Percentiles rank a stretch among this genome's conserved stretches.
phyloP scores from a whole-genome alignment of 176 grass and related monocot species.

The Poa pratensis region DNA sequence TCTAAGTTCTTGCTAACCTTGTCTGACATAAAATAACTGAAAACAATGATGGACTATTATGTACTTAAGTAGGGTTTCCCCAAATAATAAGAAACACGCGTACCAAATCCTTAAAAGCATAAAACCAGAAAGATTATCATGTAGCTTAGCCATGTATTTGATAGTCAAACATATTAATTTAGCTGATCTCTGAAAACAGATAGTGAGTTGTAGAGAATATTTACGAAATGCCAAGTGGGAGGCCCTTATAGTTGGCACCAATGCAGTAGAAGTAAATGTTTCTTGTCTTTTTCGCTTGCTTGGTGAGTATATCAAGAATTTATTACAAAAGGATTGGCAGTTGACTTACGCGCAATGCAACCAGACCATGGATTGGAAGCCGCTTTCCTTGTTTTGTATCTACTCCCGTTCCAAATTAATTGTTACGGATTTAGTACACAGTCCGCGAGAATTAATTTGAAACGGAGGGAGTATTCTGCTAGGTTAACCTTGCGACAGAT shows the following conservation, averaged over 20 bases:
- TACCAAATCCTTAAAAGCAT: neutral
- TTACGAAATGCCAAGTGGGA: neutral
- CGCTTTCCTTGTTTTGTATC: neutral
- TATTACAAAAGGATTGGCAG: constrained; percentile 7
- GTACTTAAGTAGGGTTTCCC: neutral
- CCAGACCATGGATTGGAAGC: neutral
- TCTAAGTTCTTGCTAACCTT: neutral
- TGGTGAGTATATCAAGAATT: neutral
- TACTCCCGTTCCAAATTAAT: neutral
- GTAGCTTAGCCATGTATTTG: constrained; percentile 22
- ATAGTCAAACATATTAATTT: neutral
- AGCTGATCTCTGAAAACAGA: neutral
- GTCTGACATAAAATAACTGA: neutral
- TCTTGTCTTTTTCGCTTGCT: neutral
- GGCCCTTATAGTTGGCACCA: neutral
- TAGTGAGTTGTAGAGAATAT: neutral
- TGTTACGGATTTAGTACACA: too few species aligned
- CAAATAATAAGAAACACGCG: neutral
- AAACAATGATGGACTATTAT: neutral
- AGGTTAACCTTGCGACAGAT: constrained; percentile 24
- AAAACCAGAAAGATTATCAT: neutral
- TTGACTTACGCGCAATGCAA: neutral
- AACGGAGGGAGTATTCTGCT: neutral
- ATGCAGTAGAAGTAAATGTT: neutral
- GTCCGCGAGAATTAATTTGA: too few species aligned